Conservation (phyloP, 2,329 filamentous ascomycete genomes). For the Rhynchosporium secalis region DNA sequence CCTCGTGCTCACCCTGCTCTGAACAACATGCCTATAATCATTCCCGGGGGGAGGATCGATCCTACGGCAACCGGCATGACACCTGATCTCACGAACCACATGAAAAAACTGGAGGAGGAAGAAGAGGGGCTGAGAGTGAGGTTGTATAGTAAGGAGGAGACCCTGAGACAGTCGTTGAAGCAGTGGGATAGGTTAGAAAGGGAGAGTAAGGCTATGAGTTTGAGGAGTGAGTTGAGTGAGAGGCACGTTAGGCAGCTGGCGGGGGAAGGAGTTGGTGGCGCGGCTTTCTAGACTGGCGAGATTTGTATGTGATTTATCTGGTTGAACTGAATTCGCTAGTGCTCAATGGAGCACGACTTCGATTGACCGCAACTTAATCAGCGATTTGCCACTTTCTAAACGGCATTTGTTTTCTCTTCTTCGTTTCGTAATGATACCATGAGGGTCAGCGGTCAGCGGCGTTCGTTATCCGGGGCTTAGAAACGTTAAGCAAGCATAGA, state of each 20-base stretch:
- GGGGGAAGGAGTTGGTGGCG: conserved; percentile 40
- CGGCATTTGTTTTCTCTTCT: conserved; percentile 1
- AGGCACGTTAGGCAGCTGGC: conserved; percentile 39
- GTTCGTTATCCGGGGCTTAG: background rate
- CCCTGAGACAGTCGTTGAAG: conserved; percentile 36
- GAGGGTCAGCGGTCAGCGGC: conserved; percentile 8
- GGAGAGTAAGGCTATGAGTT: conserved; percentile 33
- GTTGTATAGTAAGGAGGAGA: conserved; percentile 38
- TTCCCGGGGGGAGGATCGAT: conserved; percentile 39
- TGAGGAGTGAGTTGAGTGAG: conserved; percentile 40
- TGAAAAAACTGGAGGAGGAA: conserved; percentile 40
- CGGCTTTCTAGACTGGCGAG: conserved; percentile 35
- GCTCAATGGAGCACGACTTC: background rate
- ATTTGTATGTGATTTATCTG: background rate
- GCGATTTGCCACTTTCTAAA: background rate
- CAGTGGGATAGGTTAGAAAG: conserved; percentile 38
- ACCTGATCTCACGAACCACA: conserved; percentile 31
- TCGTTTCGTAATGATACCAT: conserved; percentile 10
- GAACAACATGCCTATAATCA: conserved; percentile 37
- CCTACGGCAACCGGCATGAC: conserved; percentile 36
- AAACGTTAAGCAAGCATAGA: background rate
- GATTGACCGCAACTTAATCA: background rate
- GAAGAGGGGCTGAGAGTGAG: conserved; percentile 37
- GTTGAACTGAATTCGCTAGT: background rate
- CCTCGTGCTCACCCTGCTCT: conserved; percentile 40